phyloP scores from a whole-genome alignment of 176 grass and related monocot genomes.

The Carex parvula region DNA sequence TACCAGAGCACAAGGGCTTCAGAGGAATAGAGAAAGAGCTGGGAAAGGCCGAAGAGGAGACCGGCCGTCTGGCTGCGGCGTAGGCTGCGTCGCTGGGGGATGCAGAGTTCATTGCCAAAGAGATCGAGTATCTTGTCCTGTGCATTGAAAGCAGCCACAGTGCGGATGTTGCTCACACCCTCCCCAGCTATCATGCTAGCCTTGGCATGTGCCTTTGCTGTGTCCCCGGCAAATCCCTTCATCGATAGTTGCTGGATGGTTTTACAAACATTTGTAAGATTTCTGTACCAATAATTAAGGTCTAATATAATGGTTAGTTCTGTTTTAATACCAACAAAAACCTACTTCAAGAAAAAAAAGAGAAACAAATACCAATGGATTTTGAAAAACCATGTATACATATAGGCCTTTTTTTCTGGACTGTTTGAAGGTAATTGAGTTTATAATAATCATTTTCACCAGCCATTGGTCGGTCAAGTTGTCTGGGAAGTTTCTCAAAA shows the following conservation, averaged over 20 bases:
- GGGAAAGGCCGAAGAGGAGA: constrained; percentile 78
- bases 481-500: background rate
- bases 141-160: constrained; percentile 89
- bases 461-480: background rate
- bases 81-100: constrained; percentile 70
- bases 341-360: too few relatives aligned
- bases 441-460: background rate
- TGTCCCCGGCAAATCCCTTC: constrained; percentile 96
- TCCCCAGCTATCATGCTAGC: constrained; percentile 93
- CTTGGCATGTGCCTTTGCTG: constrained; percentile 88
- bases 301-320: background rate
- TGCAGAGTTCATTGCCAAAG: constrained; percentile 65
- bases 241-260: constrained; percentile 82
- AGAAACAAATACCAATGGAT: too few relatives aligned
- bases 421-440: too few relatives aligned
- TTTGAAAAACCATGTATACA: too few relatives aligned
- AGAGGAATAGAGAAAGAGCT: constrained; percentile 77
- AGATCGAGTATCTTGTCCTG: constrained; percentile 72
- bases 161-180: constrained; percentile 93
- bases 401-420: background rate
- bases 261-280: background rate
- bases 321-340: background rate
- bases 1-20: constrained; percentile 92
- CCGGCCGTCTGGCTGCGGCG: constrained; percentile 86
- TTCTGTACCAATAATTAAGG: background rate